These are phyloP conservation scores for Fraxinus platypoda DNA, from an alignment of 305 asterid genomes.

Conservation along the genomic window DNA sequence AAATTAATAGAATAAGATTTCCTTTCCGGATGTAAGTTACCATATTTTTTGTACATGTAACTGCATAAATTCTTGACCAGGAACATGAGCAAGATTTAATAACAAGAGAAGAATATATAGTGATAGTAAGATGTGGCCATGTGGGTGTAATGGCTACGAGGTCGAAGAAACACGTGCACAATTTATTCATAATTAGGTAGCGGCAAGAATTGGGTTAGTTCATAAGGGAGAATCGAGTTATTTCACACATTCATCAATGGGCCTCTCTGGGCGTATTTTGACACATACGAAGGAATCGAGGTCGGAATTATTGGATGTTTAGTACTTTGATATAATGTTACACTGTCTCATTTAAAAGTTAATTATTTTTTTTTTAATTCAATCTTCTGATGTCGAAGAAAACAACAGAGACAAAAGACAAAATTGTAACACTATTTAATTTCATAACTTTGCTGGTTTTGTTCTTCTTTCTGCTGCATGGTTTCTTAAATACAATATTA, in stretches of 20 bases:
- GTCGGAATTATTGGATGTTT: neutral
- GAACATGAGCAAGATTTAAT: neutral
- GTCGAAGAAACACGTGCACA: neutral
- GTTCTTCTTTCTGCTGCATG: constrained; percentile 23
- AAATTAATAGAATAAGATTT: neutral
- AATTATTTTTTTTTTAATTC: neutral
- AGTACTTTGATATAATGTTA: neutral
- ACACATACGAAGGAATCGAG: neutral
- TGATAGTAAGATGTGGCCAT: neutral
- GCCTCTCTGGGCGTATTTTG: neutral
- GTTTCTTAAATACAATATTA: constrained; percentile 31
- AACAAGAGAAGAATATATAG: neutral
- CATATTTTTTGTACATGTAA: constrained; percentile 18
- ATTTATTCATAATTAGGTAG: neutral
- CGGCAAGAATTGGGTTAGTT: neutral
- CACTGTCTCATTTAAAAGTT: neutral
- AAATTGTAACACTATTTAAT: no score
- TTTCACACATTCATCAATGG: neutral
- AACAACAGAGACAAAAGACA: neutral
- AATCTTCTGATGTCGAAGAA: neutral
- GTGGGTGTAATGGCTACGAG: neutral
- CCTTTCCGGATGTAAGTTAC: neutral
- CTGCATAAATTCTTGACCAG: neutral
- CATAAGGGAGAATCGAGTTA: neutral
- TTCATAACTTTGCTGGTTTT: constrained; percentile 27